Conservation (phyloP, 176 grass and related monocot species). For the Tillandsia leiboldiana region DNA sequence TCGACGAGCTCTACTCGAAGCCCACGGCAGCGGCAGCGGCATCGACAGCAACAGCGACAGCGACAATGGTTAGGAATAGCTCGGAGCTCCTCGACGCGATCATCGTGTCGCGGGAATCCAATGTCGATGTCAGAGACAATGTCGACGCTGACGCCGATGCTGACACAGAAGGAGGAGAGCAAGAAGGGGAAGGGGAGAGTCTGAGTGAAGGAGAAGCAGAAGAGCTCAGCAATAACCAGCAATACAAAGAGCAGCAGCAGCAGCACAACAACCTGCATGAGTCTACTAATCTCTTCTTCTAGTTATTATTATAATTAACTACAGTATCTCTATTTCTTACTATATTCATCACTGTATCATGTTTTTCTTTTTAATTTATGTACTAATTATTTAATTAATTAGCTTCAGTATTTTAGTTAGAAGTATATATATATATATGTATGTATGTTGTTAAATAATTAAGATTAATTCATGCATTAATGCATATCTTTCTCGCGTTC, state of each 20-base stretch:
- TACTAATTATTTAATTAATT: constrained; percentile 2
- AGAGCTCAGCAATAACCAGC: constrained; percentile 39
- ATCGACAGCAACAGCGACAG: not conserved
- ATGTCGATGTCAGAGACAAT: constrained; percentile 19
- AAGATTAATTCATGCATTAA: no score
- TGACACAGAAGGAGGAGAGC: constrained; percentile 6
- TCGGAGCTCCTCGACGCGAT: constrained; percentile 82
- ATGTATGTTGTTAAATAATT: no score
- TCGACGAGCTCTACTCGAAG: constrained; percentile 76
- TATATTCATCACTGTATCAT: not conserved
- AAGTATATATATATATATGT: not conserved
- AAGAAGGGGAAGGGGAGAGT: constrained; percentile 12
- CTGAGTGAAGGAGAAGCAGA: constrained; percentile 25
- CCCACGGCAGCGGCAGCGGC: not conserved
- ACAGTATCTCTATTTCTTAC: not conserved
- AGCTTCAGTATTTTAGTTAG: not conserved
- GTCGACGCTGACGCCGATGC: not conserved
- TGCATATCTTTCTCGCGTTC: no score
- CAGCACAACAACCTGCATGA: constrained; percentile 9
- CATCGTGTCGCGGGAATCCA: constrained; percentile 27
- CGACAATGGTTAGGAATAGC: constrained; percentile 14
- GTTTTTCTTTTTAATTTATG: not conserved
- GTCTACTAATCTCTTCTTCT: constrained; percentile 31
- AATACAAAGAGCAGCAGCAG: constrained; percentile 19
- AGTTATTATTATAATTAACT: constrained; percentile 1